Evolutionary conservation across 805 yeast genomes (phyloP).

Genomic region (Metschnikowia koreensis): DNA sequence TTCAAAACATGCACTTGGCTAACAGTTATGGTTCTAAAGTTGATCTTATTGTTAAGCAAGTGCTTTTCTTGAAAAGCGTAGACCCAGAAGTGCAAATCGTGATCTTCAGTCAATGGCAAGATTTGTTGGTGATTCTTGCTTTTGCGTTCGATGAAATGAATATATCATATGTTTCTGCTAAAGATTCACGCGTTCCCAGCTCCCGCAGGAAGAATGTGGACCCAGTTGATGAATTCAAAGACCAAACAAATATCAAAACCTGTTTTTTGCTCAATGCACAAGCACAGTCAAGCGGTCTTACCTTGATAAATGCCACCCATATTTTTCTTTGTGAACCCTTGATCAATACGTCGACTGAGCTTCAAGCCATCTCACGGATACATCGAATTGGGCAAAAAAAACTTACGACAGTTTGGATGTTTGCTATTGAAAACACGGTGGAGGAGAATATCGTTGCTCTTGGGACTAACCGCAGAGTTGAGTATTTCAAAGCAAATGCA

Average conservation of each 20-base stretch:
- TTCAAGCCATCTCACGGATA: slow-evolving; percentile 89
- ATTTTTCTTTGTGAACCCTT: slow-evolving; percentile 91
- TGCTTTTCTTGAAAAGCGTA: slow-evolving; percentile 56
- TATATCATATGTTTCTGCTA: slow-evolving; percentile 56
- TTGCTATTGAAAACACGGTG: slow-evolving; percentile 76
- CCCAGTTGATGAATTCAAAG: slow-evolving; percentile 57
- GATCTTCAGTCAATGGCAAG: slow-evolving; percentile 87
- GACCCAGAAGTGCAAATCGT: slow-evolving; percentile 75
- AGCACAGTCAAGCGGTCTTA: slow-evolving; percentile 87
- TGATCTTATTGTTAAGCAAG: slow-evolving; percentile 75
- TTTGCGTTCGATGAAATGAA: slow-evolving; percentile 61
- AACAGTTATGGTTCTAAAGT: slow-evolving; percentile 77
- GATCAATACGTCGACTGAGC: slow-evolving; percentile 79
- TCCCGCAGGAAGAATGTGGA: slow-evolving; percentile 4
- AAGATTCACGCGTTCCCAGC: slow-evolving; percentile 27
- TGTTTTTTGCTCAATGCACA: slow-evolving; percentile 84
- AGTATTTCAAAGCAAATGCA: slow-evolving; percentile 28
- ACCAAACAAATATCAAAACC: slow-evolving; percentile 56
- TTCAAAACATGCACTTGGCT: slow-evolving; percentile 35
- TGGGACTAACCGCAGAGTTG: slow-evolving; percentile 59
- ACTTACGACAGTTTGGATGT: slow-evolving; percentile 89
- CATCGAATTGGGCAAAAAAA: slow-evolving; percentile 88
- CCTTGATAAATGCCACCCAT: slow-evolving; percentile 88
- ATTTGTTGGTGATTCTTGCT: slow-evolving; percentile 63
- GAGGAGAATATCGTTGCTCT: slow-evolving; percentile 83